A percentile compares a stretch with the other conserved stretches of the same genome.
These are phyloP conservation scores for Marchantia polymorpha DNA, from an alignment of 225 moss, liverwort and hornwort genomes.

Conservation along the genomic window DNA sequence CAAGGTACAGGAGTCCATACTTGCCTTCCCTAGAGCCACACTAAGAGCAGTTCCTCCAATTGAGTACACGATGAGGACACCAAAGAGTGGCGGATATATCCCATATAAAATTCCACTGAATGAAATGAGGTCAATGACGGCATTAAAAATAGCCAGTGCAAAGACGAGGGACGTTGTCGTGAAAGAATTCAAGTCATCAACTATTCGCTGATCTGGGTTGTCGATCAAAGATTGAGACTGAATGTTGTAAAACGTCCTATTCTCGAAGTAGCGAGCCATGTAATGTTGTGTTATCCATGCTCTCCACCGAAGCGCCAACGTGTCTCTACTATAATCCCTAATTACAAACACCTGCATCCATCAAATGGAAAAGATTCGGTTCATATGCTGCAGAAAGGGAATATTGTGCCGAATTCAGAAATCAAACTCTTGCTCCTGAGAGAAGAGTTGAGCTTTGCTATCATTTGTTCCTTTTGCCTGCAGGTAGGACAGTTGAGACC, in stretches of 20 bases:
- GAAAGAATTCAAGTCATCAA: constrained; percentile 44
- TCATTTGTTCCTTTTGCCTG: background rate
- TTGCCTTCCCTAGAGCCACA: constrained; percentile 48
- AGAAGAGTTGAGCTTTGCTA: background rate
- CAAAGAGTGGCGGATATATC: constrained; percentile 51
- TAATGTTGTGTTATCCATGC: constrained; percentile 47
- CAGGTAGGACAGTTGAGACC: background rate
- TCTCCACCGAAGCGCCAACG: constrained; percentile 49
- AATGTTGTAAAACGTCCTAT: constrained; percentile 47
- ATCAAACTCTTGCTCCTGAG: background rate
- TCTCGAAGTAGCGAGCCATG: constrained; percentile 44
- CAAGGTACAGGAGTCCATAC: background rate
- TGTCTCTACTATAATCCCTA: constrained; percentile 50
- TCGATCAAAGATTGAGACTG: constrained; percentile 48
- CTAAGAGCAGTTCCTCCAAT: constrained; percentile 42
- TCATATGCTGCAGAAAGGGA: background rate
- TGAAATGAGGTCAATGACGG: constrained; percentile 43
- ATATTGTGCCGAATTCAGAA: background rate
- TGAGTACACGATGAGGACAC: constrained; percentile 47
- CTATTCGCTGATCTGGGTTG: constrained; percentile 55
- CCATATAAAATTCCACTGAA: constrained; percentile 55
- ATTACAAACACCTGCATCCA: constrained; percentile 49
- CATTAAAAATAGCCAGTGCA: constrained; percentile 46
- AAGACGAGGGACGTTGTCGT: constrained; percentile 39
- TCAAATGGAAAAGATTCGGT: background rate